These are phyloP conservation scores for Neostapfia colusana DNA, from an alignment of 176 grass and related monocot species.

Conservation along the genomic window DNA sequence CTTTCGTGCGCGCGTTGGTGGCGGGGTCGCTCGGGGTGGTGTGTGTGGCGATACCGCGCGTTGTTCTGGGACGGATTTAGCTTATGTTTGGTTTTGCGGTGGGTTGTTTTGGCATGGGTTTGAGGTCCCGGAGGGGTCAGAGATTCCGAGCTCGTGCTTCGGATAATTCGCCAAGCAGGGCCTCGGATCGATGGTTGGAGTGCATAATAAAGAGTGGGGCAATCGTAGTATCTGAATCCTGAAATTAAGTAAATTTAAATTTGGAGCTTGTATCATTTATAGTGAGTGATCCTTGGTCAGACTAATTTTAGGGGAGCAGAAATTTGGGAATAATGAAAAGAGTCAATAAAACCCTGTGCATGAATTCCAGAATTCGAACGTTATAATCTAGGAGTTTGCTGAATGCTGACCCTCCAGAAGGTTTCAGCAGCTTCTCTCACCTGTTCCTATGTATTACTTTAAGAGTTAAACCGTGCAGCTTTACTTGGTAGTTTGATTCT, in stretches of 20 bases:
- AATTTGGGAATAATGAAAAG: neutral
- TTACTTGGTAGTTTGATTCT: conserved; percentile 15
- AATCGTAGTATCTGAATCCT: neutral
- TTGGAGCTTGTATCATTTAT: neutral
- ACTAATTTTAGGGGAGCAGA: neutral
- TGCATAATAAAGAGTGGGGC: neutral
- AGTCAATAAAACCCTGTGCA: neutral
- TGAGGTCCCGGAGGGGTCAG: neutral
- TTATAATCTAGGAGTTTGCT: neutral
- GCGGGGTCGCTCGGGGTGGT: neutral
- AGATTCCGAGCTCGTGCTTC: neutral
- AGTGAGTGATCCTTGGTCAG: neutral
- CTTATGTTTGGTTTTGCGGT: neutral
- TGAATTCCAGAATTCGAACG: neutral
- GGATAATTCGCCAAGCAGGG: neutral
- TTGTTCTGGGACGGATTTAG: neutral
- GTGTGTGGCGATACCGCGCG: neutral
- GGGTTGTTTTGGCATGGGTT: neutral
- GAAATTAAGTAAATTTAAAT: neutral
- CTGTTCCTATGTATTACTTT: neutral
- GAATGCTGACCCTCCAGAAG: neutral
- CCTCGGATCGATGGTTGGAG: neutral
- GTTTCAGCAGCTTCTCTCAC: neutral
- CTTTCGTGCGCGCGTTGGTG: neutral
- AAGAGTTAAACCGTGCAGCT: conserved; percentile 2